Percentiles rank a stretch among this genome's conserved stretches.
Evolutionary conservation across 164 flowering plant species (phyloP).

Genomic region (Magnolia sinica): DNA sequence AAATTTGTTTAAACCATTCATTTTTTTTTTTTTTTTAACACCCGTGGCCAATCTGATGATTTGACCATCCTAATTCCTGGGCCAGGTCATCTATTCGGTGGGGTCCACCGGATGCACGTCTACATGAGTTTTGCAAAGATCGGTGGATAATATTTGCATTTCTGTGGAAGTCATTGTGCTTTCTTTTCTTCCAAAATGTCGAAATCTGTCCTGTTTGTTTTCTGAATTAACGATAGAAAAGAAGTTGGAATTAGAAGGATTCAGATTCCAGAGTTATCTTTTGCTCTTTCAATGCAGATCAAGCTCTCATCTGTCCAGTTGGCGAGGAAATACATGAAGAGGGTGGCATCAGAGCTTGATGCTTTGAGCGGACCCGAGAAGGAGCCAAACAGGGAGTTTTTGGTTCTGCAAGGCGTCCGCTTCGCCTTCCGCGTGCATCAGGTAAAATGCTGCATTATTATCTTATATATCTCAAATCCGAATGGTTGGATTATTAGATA

Average conservation of each 20-base stretch:
- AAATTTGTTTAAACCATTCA: neutral
- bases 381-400: conserved; percentile 86
- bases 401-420: conserved; percentile 88
- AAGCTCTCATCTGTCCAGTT: conserved; percentile 91
- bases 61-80: neutral
- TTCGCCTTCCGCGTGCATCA: conserved; percentile 99
- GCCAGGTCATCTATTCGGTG: neutral
- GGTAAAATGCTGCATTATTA: conserved; percentile 34
- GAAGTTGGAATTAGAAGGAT: neutral
- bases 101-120: neutral
- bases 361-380: conserved; percentile 70
- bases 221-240: neutral
- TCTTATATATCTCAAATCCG: no score
- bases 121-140: neutral
- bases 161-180: neutral
- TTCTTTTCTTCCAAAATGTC: neutral
- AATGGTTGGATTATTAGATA: neutral
- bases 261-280: neutral
- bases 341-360: conserved; percentile 87
- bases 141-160: no score
- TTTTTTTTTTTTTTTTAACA: no score
- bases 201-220: neutral
- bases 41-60: neutral
- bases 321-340: conserved; percentile 93
- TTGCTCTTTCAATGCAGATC: conserved; percentile 50